Evolutionary conservation across 352 stramenopile genomes (phyloP).

Genomic region (Phytopythium aichiense): DNA sequence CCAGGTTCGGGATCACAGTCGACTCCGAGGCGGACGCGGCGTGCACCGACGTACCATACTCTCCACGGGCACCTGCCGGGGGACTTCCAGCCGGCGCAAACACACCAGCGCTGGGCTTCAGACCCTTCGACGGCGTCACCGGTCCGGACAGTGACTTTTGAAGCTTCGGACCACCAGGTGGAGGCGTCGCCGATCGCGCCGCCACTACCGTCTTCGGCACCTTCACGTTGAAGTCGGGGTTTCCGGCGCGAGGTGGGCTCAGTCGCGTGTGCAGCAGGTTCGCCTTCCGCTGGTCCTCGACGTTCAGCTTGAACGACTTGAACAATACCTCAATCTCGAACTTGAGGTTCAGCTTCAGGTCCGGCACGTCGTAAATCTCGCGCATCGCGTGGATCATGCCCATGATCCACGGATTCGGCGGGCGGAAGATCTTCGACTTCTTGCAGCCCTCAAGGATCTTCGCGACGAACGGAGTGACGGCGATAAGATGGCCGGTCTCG

Average conservation of each 20-base stretch:
- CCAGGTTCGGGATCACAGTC: constrained; percentile 98
- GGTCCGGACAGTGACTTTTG: constrained; percentile 27
- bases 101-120: constrained; percentile 36
- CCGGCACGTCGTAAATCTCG: constrained; percentile 98
- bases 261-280: constrained; percentile 89
- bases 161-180: constrained; percentile 42
- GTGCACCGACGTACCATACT: constrained; percentile 17
- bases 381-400: constrained; percentile 97
- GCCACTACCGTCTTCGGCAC: constrained; percentile 44
- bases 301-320: constrained; percentile 97
- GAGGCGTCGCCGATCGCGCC: constrained; percentile 52
- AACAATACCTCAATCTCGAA: constrained; percentile 99
- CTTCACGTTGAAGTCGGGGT: constrained; percentile 99
- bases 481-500: constrained; percentile 96
- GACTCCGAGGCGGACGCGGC: constrained; percentile 66
- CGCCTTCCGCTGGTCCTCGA: constrained; percentile 95
- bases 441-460: constrained; percentile 99
- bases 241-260: constrained; percentile 91
- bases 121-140: constrained; percentile 57
- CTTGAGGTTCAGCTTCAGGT: constrained; percentile 99
- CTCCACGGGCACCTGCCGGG: constrained; percentile 10
- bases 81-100: constrained; percentile 58
- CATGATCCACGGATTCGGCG: constrained; percentile 99
- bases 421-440: constrained; percentile 97
- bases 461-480: constrained; percentile 97